These are phyloP conservation scores for Lasiosphaeria miniovina DNA, from an alignment of 495 filamentous ascomycete genomes.

Conservation along the genomic window DNA sequence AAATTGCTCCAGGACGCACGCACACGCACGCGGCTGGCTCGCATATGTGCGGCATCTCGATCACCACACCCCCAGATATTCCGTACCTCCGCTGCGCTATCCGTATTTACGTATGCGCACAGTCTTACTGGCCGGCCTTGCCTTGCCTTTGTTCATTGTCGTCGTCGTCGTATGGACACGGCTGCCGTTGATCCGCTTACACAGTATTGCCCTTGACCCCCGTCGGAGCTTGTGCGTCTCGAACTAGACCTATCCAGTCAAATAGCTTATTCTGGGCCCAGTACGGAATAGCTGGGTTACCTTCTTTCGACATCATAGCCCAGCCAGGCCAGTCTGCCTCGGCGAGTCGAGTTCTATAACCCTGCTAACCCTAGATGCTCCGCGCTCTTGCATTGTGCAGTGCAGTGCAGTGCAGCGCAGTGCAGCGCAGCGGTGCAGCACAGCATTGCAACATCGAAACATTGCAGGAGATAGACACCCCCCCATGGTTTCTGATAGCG, in stretches of 20 bases:
- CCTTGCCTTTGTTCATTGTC: background rate
- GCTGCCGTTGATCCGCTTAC: slow-evolving; percentile 22
- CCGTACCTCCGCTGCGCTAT: background rate
- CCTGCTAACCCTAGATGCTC: slow-evolving; percentile 10
- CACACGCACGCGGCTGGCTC: slow-evolving; percentile 5
- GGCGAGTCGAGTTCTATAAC: slow-evolving; percentile 1
- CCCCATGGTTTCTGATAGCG: slow-evolving; percentile 5
- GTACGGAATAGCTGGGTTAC: background rate
- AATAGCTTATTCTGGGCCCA: too few species aligned
- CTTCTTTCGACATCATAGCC: background rate
- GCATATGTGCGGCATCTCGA: slow-evolving; percentile 20
- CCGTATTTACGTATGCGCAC: too few species aligned
- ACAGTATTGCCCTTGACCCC: too few species aligned
- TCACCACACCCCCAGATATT: slow-evolving; percentile 13
- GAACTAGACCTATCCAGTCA: too few species aligned
- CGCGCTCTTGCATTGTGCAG: slow-evolving; percentile 7
- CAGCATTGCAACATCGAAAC: slow-evolving; percentile 10
- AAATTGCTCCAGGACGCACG: background rate
- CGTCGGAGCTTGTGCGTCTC: too few species aligned
- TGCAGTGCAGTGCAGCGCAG: background rate
- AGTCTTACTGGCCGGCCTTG: too few species aligned
- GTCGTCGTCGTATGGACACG: slow-evolving; percentile 16
- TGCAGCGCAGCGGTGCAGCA: too few species aligned
- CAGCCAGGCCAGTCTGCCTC: background rate
- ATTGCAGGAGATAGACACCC: background rate